These are phyloP conservation scores for Cladosporium sp. DNA, from an alignment of 2,329 filamentous ascomycete species.

Conservation along the genomic window DNA sequence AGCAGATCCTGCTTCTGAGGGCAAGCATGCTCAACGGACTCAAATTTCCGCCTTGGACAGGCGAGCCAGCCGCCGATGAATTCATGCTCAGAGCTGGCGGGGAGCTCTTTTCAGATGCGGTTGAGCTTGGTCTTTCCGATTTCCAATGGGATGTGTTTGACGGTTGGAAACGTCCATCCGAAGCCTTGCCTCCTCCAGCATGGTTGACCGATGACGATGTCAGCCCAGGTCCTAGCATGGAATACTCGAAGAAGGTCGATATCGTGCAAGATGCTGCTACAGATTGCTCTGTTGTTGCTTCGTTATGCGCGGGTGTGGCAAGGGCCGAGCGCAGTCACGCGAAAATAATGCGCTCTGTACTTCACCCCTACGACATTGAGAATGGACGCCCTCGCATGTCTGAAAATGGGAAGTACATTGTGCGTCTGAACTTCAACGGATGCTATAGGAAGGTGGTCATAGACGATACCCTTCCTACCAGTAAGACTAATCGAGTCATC, in stretches of 20 bases:
- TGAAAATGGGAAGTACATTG: conserved; percentile 78
- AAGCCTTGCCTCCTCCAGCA: conserved; percentile 52
- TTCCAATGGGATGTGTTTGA: conserved; percentile 70
- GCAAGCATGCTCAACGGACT: conserved; percentile 76
- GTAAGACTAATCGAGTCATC: conserved; percentile 66
- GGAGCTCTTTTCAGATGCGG: conserved; percentile 58
- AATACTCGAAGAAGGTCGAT: conserved; percentile 57
- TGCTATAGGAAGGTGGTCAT: conserved; percentile 81
- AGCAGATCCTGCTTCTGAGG: conserved; percentile 70
- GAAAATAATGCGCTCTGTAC: conserved; percentile 64
- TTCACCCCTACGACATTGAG: conserved; percentile 67
- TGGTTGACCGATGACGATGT: conserved; percentile 29
- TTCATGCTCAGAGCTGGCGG: conserved; percentile 53
- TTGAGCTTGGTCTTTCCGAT: conserved; percentile 64
- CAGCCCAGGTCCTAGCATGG: conserved; percentile 48
- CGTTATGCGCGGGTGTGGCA: conserved; percentile 74
- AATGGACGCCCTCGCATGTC: conserved; percentile 58
- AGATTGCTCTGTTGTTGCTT: conserved; percentile 95
- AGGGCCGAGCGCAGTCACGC: conserved; percentile 62
- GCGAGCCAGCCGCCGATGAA: conserved; percentile 51
- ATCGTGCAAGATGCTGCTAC: conserved; percentile 93
- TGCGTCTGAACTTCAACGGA: conserved; percentile 93
- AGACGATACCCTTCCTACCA: conserved; percentile 79
- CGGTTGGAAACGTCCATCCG: conserved; percentile 71
- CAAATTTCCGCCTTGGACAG: conserved; percentile 80